Evolutionary conservation across 305 asterid genomes (phyloP).

Genomic region (Ilex paraguariensis): DNA sequence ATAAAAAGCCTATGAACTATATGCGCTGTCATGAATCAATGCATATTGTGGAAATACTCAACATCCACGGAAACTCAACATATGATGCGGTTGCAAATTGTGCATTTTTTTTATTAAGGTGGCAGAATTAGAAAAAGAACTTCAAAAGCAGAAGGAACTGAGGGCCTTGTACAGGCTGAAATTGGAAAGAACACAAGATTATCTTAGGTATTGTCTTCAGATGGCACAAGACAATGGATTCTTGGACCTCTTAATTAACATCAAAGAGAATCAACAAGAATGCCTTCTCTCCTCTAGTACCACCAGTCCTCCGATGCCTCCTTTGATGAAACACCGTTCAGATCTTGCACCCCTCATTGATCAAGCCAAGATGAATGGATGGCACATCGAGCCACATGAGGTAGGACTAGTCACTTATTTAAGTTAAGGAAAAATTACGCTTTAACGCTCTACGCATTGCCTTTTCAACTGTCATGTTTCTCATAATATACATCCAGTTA

Average conservation of each 20-base stretch:
- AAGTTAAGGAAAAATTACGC: too few species aligned
- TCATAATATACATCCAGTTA: too few species aligned
- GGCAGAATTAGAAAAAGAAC: conserved; percentile 43
- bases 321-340: conserved; percentile 23
- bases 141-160: conserved; percentile 48
- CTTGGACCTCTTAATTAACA: conserved; percentile 50
- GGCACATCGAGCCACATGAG: conserved; percentile 70
- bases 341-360: conserved; percentile 35
- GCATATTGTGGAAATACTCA: background rate
- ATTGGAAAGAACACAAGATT: conserved; percentile 49
- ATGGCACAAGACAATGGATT: conserved; percentile 70
- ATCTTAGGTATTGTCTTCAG: conserved; percentile 55
- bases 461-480: too few species aligned
- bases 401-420: conserved; percentile 20
- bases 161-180: conserved; percentile 43
- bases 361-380: conserved; percentile 56
- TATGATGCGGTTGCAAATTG: background rate
- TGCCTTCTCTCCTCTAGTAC: conserved; percentile 13
- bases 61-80: background rate
- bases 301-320: conserved; percentile 21
- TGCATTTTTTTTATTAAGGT: conserved; percentile 20
- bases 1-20: too few species aligned
- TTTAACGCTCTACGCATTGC: too few species aligned
- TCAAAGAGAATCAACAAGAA: conserved; percentile 27
- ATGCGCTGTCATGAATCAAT: too few species aligned